Evolutionary conservation across 805 yeast species (phyloP), one percentile per base, ranked within the genome.

Genomic region (Candida germanica): DNA sequence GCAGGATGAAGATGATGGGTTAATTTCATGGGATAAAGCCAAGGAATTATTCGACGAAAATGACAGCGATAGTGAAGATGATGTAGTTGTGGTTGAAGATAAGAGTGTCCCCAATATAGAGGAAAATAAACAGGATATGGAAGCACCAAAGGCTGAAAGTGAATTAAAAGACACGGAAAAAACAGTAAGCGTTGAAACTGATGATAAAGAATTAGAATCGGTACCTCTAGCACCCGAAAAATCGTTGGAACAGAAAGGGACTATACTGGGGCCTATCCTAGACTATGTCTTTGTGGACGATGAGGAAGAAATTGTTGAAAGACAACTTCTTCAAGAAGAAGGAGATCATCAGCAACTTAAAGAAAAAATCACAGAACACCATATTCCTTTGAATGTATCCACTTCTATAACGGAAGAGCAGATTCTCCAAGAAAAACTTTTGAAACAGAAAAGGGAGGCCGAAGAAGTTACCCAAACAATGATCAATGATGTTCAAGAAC

Each of bases 401-500:
- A 70, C 75, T 6, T 67, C 66, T 25, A 69, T 66, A 5, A 51
- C 59, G 0, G 66, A 69, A 14, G 82, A 72, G 43, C 68, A 62
- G 16, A 54, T 61, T 12, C 60, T 87, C n/a, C 78, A 71, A 47
- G 79, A 77, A 35, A 78, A 81, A 50, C 73, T 77, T 26, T 73
- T 69, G 25, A 79, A 77, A 44, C 87, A 85, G 21, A 75, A 79
- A 39, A 71, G 98, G 48, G 97, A 91, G 56, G 77, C 97, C 0
- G 98, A 93, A 52, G 94, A 85, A 48, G 96, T 91, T 1, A 84
- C 96, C 0, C 74, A 76, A 5, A 75, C 75, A 1, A 93, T 93
- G 97, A 75, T 91, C 16, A 69, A 71, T 25, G 98, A 93, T 53
- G 93, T 95, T 13, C 96, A 93, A 59, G 96, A 88, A 44, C 66